Base-by-base conservation (phyloP, 495 filamentous ascomycete genomes). In the Neohortaea acidophila region DNA sequence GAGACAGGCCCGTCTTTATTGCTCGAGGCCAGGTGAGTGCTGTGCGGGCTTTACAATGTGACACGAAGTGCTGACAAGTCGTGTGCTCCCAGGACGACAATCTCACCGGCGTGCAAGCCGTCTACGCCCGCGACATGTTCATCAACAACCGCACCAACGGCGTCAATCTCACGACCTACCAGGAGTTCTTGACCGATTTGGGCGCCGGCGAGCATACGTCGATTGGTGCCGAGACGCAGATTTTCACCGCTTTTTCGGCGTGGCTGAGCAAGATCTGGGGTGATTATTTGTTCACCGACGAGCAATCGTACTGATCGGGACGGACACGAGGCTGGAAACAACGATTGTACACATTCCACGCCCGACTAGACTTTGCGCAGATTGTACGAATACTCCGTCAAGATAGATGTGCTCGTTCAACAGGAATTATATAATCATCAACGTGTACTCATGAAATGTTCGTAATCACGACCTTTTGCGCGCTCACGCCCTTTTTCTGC, bases 401-500 rank as follows among this genome's bases (percentile, higher is more conserved):
- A 26, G 24, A n/a, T 7, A 26, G 24, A 26, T 26, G 24, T 26
- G 24, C 7, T 26, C n/a, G n/a, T n/a, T n/a, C n/a, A n/a, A n/a
- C n/a, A n/a, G n/a, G n/a, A n/a, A n/a, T n/a, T n/a, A n/a, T n/a
- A n/a, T n/a, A n/a, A n/a, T n/a, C n/a, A n/a, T n/a, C n/a, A n/a
- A n/a, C n/a, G n/a, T n/a, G 29, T 32, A 15, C 29, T 32, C 17
- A 34, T 28, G 44, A 47, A 12, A 47, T 47, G 10, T 41, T 41
- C 5, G 38, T 42, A 2, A 51, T 28, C 7, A 51, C 47, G 1
- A 51, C 36, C 39, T 51, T 51, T 12, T 22, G 22, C 12, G 47
- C 47, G 25, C 38, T 43, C 4, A 51, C 47, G 15, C 47, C 47
- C 13, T 36, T 31, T 21, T 37, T 51, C 34, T 51, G 47, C 36